phyloP scores from a whole-genome alignment of 2,329 filamentous ascomycete genomes.

The Aureobasidium zeae region DNA sequence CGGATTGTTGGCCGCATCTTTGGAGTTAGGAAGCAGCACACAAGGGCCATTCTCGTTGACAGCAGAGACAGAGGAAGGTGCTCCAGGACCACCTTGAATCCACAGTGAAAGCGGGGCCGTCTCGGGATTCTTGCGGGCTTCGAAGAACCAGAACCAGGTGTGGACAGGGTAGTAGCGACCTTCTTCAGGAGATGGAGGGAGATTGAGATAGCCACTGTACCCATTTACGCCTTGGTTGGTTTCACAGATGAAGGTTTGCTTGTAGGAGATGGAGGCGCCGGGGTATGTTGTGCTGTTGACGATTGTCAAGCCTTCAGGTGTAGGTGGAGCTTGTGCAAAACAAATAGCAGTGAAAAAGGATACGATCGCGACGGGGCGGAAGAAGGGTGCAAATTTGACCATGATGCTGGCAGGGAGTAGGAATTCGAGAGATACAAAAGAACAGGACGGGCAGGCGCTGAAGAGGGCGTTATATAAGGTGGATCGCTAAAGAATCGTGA shows the following conservation, averaged over 20 bases:
- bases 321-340: not conserved
- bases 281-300: not conserved
- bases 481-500: too few relatives aligned
- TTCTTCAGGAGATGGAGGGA: constrained; percentile 14
- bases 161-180: constrained; percentile 25
- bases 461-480: too few relatives aligned
- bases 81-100: constrained; percentile 57
- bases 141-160: constrained; percentile 48
- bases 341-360: not conserved
- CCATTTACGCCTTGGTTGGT: constrained; percentile 41
- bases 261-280: not conserved
- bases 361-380: not conserved
- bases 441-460: too few relatives aligned
- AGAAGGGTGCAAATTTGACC: not conserved
- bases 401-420: not conserved
- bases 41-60: constrained; percentile 49
- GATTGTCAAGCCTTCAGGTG: not conserved
- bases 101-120: constrained; percentile 48
- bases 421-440: too few relatives aligned
- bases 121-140: constrained; percentile 39
- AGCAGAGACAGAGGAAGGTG: constrained; percentile 53
- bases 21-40: constrained; percentile 32
- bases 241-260: constrained; percentile 32
- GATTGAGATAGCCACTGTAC: constrained; percentile 29
- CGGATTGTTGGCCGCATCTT: constrained; percentile 37